These are phyloP conservation scores for Malus sieversii DNA, from an alignment of 306 rosid genomes.

Conservation along the genomic window DNA sequence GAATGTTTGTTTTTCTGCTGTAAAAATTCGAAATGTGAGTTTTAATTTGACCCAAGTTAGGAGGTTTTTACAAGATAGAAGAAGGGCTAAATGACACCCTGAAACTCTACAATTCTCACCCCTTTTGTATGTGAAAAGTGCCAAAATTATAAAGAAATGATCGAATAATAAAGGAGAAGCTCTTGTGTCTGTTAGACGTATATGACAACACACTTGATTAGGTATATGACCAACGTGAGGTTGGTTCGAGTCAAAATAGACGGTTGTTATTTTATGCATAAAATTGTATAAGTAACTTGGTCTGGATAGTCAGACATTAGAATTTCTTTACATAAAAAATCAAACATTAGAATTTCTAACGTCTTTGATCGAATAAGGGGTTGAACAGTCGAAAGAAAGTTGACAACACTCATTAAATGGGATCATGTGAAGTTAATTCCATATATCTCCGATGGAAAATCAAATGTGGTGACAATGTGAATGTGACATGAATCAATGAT, in stretches of 20 bases:
- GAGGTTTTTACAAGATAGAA: neutral
- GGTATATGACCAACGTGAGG: neutral
- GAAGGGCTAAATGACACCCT: neutral
- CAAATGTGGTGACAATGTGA: neutral
- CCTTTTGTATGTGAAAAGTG: neutral
- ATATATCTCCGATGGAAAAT: neutral
- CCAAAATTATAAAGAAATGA: neutral
- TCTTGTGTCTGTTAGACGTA: neutral
- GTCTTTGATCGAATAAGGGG: neutral
- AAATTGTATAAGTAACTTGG: too few species aligned
- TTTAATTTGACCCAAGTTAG: neutral
- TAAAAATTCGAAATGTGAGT: neutral
- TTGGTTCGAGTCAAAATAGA: neutral
- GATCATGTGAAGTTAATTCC: neutral
- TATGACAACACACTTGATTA: neutral
- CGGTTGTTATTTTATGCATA: too few species aligned
- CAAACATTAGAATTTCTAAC: too few species aligned
- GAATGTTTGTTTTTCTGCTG: neutral
- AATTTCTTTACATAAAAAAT: too few species aligned
- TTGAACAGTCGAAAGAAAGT: too few species aligned
- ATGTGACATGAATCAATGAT: slow-evolving; percentile 5
- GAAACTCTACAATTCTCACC: neutral
- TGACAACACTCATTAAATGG: neutral
- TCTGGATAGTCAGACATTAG: too few species aligned
- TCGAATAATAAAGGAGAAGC: neutral